Evolutionary conservation across 306 rosid genomes (phyloP).

Genomic region (Gynostemma pentaphyllum): DNA sequence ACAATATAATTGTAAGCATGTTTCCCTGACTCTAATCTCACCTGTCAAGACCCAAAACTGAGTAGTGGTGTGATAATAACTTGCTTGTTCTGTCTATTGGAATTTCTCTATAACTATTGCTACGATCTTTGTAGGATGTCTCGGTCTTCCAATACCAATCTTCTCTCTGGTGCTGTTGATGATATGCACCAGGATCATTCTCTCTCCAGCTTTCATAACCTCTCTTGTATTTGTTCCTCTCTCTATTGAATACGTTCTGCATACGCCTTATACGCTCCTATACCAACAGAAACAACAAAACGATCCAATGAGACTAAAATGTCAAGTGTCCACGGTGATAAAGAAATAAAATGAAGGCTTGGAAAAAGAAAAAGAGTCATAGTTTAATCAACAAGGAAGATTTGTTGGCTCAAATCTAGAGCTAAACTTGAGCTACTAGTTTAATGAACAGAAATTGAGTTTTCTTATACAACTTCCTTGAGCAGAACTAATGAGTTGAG

Average conservation of each 20-base stretch:
- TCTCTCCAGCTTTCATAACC: slow-evolving; percentile 85
- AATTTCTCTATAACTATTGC: slow-evolving; percentile 46
- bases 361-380: background rate
- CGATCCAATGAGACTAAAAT: background rate
- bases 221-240: slow-evolving; percentile 70
- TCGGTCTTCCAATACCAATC: slow-evolving; percentile 99
- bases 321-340: background rate
- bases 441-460: no score
- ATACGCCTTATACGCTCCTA: slow-evolving; percentile 97
- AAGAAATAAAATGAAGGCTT: background rate
- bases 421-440: background rate
- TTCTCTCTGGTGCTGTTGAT: slow-evolving; percentile 78
- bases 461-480: no score
- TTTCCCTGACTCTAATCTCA: slow-evolving; percentile 13
- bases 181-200: slow-evolving; percentile 36
- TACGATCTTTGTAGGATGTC: slow-evolving; percentile 46
- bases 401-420: background rate
- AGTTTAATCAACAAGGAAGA: background rate
- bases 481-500: no score
- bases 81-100: slow-evolving; percentile 52
- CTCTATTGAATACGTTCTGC: slow-evolving; percentile 97
- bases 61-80: slow-evolving; percentile 83
- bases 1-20: background rate
- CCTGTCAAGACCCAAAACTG: slow-evolving; percentile 96
- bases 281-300: slow-evolving; percentile 10